Evolutionary conservation across 768 basidiomycete species (phyloP).

Genomic region (Asterophora lycoperdoides): DNA sequence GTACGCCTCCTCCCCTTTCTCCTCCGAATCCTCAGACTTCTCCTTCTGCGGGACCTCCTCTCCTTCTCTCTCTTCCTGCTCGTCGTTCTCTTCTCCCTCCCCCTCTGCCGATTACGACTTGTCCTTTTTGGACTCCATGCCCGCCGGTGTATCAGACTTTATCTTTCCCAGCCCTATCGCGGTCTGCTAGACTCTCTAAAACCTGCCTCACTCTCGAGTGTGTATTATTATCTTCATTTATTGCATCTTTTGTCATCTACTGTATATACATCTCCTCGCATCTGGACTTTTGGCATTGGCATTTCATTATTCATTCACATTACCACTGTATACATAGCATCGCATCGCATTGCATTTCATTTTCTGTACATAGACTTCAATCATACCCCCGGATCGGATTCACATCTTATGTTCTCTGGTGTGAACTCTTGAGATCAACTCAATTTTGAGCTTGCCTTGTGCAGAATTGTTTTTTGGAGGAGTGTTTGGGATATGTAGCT

Average conservation of each 20-base stretch:
- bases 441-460: no score
- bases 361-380: neutral
- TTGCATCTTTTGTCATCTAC: neutral
- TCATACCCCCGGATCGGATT: no score
- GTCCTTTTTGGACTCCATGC: neutral
- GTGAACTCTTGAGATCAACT: no score
- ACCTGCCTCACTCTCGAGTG: neutral
- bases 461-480: no score
- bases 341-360: neutral
- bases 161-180: neutral
- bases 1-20: neutral
- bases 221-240: slow-evolving; percentile 1
- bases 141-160: neutral
- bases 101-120: neutral
- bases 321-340: neutral
- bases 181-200: neutral
- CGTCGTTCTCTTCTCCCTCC: neutral
- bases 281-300: neutral
- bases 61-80: neutral
- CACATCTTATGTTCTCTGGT: no score
- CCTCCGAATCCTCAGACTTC: neutral
- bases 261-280: neutral
- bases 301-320: neutral
- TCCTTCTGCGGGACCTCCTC: neutral
- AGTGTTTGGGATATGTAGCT: no score